These are phyloP conservation scores for Talaromyces sp. DNA, from an alignment of 2,329 filamentous ascomycete species.

Conservation along the genomic window DNA sequence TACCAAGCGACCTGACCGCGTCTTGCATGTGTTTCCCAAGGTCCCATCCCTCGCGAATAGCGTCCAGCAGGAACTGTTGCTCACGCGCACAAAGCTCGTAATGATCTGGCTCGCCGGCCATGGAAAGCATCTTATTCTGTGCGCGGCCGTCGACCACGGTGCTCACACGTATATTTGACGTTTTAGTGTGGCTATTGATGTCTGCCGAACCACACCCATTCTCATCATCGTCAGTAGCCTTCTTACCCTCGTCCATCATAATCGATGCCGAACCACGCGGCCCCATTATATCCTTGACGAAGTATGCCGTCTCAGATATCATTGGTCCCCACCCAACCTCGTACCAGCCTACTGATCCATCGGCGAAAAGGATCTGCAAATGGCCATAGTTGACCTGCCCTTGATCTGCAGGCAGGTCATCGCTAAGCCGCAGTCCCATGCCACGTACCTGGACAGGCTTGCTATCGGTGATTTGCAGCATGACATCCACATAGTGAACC, in stretches of 20 bases:
- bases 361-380: constrained; percentile 17
- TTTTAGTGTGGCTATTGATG: constrained; percentile 18
- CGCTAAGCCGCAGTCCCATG: constrained; percentile 18
- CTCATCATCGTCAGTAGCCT: not conserved
- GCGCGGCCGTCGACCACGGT: constrained; percentile 13
- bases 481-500: constrained; percentile 20
- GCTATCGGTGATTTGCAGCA: constrained; percentile 20
- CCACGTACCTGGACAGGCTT: constrained; percentile 18
- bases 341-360: constrained; percentile 20
- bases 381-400: constrained; percentile 21
- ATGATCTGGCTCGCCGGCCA: constrained; percentile 17
- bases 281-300: constrained; percentile 19
- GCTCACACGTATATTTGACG: constrained; percentile 16
- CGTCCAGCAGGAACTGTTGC: constrained; percentile 18
- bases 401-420: constrained; percentile 13
- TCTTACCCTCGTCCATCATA: constrained; percentile 15
- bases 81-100: constrained; percentile 19
- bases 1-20: constrained; percentile 16
- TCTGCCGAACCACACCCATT: constrained; percentile 12
- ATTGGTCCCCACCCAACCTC: constrained; percentile 20
- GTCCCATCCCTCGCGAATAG: constrained; percentile 15
- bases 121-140: constrained; percentile 16
- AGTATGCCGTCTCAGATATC: constrained; percentile 19
- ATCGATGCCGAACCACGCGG: constrained; percentile 19
- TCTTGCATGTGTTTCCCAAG: constrained; percentile 18